Evolutionary conservation across 208 protist genomes (phyloP).

Genomic region (Trypanosoma mega): DNA sequence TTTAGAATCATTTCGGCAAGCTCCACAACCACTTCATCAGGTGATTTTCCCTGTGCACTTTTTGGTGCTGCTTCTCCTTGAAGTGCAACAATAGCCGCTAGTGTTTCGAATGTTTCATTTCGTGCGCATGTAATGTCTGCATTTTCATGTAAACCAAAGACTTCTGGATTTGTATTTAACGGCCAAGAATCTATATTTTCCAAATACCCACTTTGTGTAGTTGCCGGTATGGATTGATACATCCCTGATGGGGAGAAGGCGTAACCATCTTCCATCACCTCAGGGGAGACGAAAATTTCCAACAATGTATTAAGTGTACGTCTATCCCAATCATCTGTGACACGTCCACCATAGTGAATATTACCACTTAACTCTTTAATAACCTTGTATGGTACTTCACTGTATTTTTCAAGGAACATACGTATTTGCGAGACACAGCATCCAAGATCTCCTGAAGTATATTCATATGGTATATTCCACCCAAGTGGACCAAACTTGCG

Average conservation of each 20-base stretch:
- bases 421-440: slow-evolving; percentile 93
- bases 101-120: slow-evolving; percentile 90
- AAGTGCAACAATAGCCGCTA: slow-evolving; percentile 81
- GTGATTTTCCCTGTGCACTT: slow-evolving; percentile 41
- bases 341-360: slow-evolving; percentile 98
- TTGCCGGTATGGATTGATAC: slow-evolving; percentile 81
- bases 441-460: slow-evolving; percentile 94
- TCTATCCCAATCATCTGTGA: slow-evolving; percentile 98
- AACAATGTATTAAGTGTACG: slow-evolving; percentile 95
- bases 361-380: slow-evolving; percentile 95
- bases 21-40: slow-evolving; percentile 83
- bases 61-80: slow-evolving; percentile 57
- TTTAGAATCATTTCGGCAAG: slow-evolving; percentile 80
- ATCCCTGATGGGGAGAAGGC: slow-evolving; percentile 79
- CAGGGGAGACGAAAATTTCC: slow-evolving; percentile 86
- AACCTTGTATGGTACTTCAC: slow-evolving; percentile 97
- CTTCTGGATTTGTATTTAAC: slow-evolving; percentile 93
- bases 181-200: slow-evolving; percentile 92
- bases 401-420: slow-evolving; percentile 97
- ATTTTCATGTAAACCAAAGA: slow-evolving; percentile 98
- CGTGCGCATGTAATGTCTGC: slow-evolving; percentile 97
- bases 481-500: slow-evolving; percentile 98
- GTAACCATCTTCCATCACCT: slow-evolving; percentile 93
- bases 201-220: slow-evolving; percentile 84
- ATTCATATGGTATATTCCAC: slow-evolving; percentile 99